These are phyloP conservation scores for Stachybotrys echinatus DNA, from an alignment of 2,329 filamentous ascomycete species.

Conservation along the genomic window DNA sequence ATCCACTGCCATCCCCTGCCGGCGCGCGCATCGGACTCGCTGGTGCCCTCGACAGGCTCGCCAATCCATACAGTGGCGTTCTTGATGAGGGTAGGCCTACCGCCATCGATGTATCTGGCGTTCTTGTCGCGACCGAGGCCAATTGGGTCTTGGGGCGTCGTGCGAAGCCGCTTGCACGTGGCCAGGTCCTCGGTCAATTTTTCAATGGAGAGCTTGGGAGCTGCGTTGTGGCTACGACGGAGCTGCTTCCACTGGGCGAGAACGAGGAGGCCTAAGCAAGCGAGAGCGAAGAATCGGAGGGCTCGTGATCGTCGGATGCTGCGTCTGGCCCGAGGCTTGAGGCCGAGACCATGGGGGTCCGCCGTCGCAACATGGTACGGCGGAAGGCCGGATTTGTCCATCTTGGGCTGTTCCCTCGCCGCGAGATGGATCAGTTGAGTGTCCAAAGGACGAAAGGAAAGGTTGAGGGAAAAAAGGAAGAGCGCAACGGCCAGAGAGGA, in stretches of 20 bases:
- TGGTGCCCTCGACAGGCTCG: conserved; percentile 47
- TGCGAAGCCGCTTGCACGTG: conserved; percentile 49
- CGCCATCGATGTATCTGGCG: conserved; percentile 54
- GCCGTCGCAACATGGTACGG: conserved; percentile 34
- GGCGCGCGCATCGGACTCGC: conserved; percentile 45
- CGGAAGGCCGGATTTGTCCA: conserved; percentile 37
- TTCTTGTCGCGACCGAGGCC: conserved; percentile 53
- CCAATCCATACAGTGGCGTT: conserved; percentile 65
- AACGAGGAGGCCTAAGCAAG: conserved; percentile 45
- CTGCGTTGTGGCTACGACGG: conserved; percentile 15
- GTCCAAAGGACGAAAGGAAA: no score
- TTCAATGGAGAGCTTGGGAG: conserved; percentile 40
- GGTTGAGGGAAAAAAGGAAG: no score
- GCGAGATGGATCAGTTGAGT: no score
- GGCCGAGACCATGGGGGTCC: conserved; percentile 11
- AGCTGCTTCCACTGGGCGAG: conserved; percentile 44
- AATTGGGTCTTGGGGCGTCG: conserved; percentile 49
- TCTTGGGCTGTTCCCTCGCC: conserved; percentile 5
- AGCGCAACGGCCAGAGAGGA: no score
- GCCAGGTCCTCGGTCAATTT: conserved; percentile 49
- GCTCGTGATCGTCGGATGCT: conserved; percentile 36
- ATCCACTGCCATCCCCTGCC: conserved; percentile 59
- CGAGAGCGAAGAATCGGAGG: conserved; percentile 36
- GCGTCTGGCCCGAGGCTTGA: conserved; percentile 15
- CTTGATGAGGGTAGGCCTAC: conserved; percentile 56